A percentile compares a stretch with the other conserved stretches of the same genome.
These are phyloP conservation scores for Paecilomyces sp. DNA, from an alignment of 2,329 filamentous ascomycete species.

Conservation along the genomic window DNA sequence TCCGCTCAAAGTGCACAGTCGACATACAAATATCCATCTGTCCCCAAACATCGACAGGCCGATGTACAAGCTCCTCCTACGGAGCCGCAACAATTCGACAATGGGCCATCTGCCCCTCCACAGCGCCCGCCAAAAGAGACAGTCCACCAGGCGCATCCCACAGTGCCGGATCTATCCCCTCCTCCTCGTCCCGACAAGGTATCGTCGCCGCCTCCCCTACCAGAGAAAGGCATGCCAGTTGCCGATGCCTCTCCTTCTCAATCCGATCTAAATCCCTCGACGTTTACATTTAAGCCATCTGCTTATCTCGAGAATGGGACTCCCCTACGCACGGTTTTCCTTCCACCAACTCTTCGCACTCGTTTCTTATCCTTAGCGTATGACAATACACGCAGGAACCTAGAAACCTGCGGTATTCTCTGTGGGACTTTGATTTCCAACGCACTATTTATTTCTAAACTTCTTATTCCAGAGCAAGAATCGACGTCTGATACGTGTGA, in stretches of 20 bases:
- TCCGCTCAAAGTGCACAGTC: conserved; percentile 10
- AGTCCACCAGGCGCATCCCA: conserved; percentile 7
- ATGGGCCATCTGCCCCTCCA: conserved; percentile 20
- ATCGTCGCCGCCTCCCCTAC: conserved; percentile 13
- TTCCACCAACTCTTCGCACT: conserved; percentile 67
- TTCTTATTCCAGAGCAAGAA: conserved; percentile 86
- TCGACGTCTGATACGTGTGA: conserved; percentile 92
- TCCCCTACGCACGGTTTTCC: conserved; percentile 78
- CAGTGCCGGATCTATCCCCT: conserved; percentile 11
- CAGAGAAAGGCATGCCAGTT: conserved; percentile 16
- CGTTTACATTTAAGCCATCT: conserved; percentile 73
- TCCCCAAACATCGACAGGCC: conserved; percentile 29
- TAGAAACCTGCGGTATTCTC: conserved; percentile 93
- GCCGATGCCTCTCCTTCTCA: conserved; percentile 11
- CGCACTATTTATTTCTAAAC: conserved; percentile 79
- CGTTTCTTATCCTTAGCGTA: conserved; percentile 68
- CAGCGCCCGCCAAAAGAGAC: conserved; percentile 33
- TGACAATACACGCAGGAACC: conserved; percentile 68
- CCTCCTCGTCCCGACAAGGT: conserved; percentile 21
- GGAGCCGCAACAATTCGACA: conserved; percentile 8
- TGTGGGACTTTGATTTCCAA: conserved; percentile 89
- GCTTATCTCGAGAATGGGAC: conserved; percentile 86
- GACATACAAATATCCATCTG: conserved; percentile 37
- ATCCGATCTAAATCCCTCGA: conserved; percentile 36
- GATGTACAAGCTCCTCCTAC: conserved; percentile 15